Base-by-base conservation (phyloP, 1,139 yeast species). In the Martiniozyma asiatica region DNA sequence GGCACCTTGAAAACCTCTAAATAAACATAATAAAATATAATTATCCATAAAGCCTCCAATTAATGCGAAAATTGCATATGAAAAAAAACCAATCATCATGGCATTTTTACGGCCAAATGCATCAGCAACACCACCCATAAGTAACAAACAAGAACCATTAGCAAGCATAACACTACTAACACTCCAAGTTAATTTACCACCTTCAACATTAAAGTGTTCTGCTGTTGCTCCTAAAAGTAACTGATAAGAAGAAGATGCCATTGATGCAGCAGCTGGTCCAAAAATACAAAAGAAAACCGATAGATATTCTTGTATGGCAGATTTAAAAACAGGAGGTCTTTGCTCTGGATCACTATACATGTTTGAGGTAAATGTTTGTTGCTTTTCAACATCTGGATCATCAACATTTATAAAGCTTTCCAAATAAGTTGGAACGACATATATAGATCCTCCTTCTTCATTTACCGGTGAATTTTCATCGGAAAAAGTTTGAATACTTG, bases 91-190 rank as follows among this genome's bases (percentile, higher is more conserved):
- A 4, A 45, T 34, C 5, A 61, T 27, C 11, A 63, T 44, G 11
- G 61, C 49, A 14, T 51, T 48, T 33, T 54, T 55, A 23, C 68
- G 48, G 6, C 68, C 68, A 38, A 63, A 44, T 3, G 59, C 55
- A 42, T 63, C 69, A 1, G 67, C 61, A 17, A 62, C 37, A 14
- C 59, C 61, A n/a, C 67, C 65, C 52, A 58, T 53, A 10, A 63
- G 35, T 18, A 63, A 42, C 22, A 63, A 43, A 27, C 59, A 53
- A 2, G 66, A 46, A 13, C 67, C 68, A 31, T 58, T 55, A 2
- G 64, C 65, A 14, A 63, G 45, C 26, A 52, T 50, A 20, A 61
- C 56, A 12, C 63, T 50, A 8, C 60, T 50, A 9, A 58, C 50
- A 7, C 59, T 48, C 69, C 68, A 63, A 2, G 65, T 54, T 9